Percentiles rank a stretch among this genome's conserved stretches.
phyloP scores from a whole-genome alignment of 2,329 filamentous ascomycete species.

The Epichloe bromicola region DNA sequence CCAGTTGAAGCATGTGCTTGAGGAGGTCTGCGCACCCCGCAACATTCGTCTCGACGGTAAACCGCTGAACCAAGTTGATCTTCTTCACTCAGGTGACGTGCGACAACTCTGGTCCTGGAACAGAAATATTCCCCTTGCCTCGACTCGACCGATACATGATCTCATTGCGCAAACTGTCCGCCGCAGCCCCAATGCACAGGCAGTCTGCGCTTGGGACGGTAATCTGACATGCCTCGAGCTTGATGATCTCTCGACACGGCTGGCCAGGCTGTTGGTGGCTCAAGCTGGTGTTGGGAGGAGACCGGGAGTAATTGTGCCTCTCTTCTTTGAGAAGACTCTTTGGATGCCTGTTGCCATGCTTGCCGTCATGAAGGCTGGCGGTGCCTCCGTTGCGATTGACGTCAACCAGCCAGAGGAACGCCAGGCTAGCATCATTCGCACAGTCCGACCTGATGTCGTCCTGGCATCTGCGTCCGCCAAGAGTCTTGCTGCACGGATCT shows the following conservation, averaged over 20 bases:
- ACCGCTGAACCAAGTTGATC: background rate
- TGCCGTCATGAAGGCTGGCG: slow-evolving; percentile 1
- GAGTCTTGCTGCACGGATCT: background rate
- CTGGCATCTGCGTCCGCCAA: background rate
- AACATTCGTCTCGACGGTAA: background rate
- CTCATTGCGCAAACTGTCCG: background rate
- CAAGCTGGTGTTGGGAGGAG: background rate
- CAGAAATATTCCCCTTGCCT: background rate
- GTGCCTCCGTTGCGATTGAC: background rate
- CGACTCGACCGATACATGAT: background rate
- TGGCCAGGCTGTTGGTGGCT: background rate
- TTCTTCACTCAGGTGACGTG: background rate
- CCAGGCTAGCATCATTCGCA: background rate
- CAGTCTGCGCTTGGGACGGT: background rate
- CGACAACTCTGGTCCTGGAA: background rate
- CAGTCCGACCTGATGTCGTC: background rate
- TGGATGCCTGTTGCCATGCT: background rate
- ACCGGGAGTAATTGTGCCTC: background rate
- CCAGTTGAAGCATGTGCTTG: too few relatives aligned
- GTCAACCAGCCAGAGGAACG: background rate
- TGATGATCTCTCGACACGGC: background rate
- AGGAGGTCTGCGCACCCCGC: too few relatives aligned
- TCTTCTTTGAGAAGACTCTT: background rate
- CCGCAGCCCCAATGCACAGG: background rate
- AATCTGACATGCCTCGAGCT: background rate